Evolutionary conservation across 208 protist genomes (phyloP), one percentile per base, ranked within the genome.

Genomic region (Trichomonas vaginalis): DNA sequence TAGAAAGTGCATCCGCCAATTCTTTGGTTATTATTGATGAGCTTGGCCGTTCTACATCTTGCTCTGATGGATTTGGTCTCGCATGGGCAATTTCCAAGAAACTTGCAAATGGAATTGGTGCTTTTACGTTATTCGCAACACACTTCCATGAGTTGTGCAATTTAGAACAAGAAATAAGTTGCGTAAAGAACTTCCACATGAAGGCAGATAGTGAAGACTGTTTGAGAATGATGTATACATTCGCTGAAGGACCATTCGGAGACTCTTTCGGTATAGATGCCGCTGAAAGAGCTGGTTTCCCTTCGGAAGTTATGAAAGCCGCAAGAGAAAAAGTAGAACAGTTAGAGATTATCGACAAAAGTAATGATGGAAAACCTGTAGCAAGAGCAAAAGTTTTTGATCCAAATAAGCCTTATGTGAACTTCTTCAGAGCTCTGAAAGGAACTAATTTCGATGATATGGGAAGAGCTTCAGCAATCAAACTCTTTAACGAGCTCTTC

Each of bases 101-200:
- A 56, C 96, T 98, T 61, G 96, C 96, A 0, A 97, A 87, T 45
- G 61, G 82, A 23, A 95, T 95, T 35, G 56, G 42, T n/a, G 51
- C 88, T 23, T 96, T 79, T 37, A 96, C 98, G 61, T 97, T 99
- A 87, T 99, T 99, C 97, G 99, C 99, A 27, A 99, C 99, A 23
- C 99, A 99, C 97, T 99, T 99, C 97, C 99, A 99, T 97, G 99
- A 99, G 97, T 97, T 99, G 42, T 99, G 99, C 23, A 97, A 97
- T 70, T 97, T 99, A 0, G 86, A 83, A 9, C 90, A 97, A 15
- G 17, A 96, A 27, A 45, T 96, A 62, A 9, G 0, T 14, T 45
- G 45, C 42, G 35, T 97, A 0, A 48, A 46, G 46, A 95, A 42
- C 4, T 90, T 12, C 35, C 32, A 97, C 0, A 87, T 96, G 56